Base-by-base conservation (phyloP, 2,329 filamentous ascomycete species). In the Cercospora sojina region DNA sequence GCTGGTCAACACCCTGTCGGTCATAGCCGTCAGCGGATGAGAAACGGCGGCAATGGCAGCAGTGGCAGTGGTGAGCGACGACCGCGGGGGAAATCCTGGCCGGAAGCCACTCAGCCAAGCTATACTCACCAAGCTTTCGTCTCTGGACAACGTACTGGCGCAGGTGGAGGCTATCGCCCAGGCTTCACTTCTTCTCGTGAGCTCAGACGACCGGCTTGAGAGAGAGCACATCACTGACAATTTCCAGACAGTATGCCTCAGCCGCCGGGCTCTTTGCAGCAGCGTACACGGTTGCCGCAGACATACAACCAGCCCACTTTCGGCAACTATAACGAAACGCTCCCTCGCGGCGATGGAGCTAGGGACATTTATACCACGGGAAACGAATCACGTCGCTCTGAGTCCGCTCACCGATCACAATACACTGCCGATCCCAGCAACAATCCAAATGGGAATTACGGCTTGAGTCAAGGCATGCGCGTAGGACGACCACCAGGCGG, bases 41-140 rank as follows among this genome's bases (percentile, higher is more conserved):
- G 58, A n/a, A 53, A 29, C 35, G 51, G 59, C 47, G 64, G 60
- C 23, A 59, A 64, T 59, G 65, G 62, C 3, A 67, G 65, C 43
- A 32, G 38, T 18, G 62, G 58, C 32, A 59, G 62, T 29, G 35
- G 35, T 10, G 58, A 62, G 51, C 65, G 61, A 29, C 43, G 56
- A 43, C 61, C 56, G 31, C 65, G 65, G n/a, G 51, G 49, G 32
- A 41, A 62, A 10, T 64, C 62, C 18, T 67, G 65, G 65, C 51
- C 62, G 8, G 60, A 64, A 57, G 64, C 27, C 4, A 35, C 47
- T 61, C 60, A 60, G 43, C 25, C 43, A 18, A 56, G 31, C 35
- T 59, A 51, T 18, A 27, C 60, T 56, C 60, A 56, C 13, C 53
- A 59, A 20, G 35, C 56, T 29, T 51, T 41, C 23, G 56, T 25